Evolutionary conservation across 2,329 filamentous ascomycete species (phyloP).

Genomic region (Microsporum audouinii): DNA sequence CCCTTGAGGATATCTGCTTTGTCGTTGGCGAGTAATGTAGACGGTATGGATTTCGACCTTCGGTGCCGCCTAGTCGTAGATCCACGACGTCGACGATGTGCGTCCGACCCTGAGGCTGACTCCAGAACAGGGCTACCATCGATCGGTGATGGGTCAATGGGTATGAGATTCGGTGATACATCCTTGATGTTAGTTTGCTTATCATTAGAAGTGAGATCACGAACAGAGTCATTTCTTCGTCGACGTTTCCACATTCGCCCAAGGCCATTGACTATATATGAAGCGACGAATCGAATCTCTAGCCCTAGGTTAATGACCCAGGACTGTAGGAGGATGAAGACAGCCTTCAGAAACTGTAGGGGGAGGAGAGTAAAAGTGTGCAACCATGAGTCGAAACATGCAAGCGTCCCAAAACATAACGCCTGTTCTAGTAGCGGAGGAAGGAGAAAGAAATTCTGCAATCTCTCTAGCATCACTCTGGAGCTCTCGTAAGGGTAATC

Average conservation of each 20-base stretch:
- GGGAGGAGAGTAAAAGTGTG: slow-evolving; percentile 94
- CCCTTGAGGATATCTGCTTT: slow-evolving; percentile 94
- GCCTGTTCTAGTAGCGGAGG: slow-evolving; percentile 73
- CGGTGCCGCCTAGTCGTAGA: slow-evolving; percentile 45
- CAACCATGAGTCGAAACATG: slow-evolving; percentile 90
- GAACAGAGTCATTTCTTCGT: background rate
- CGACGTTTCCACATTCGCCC: slow-evolving; percentile 60
- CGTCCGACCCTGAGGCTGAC: background rate
- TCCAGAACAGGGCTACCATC: background rate
- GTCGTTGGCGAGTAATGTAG: slow-evolving; percentile 71
- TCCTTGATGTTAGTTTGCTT: slow-evolving; percentile 14
- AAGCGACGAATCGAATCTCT: slow-evolving; percentile 59
- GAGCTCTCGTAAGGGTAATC: slow-evolving; percentile 82
- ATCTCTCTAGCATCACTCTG: slow-evolving; percentile 77
- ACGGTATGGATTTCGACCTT: slow-evolving; percentile 73
- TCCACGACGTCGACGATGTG: slow-evolving; percentile 19
- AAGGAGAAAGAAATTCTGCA: slow-evolving; percentile 77
- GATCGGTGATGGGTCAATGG: background rate
- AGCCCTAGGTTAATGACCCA: slow-evolving; percentile 61
- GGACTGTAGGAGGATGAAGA: slow-evolving; percentile 65
- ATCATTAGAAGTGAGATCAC: slow-evolving; percentile 7
- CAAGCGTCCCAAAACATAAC: slow-evolving; percentile 75
- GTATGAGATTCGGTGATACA: background rate
- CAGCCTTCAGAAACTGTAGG: slow-evolving; percentile 70
- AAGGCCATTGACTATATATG: slow-evolving; percentile 68